Conservation (phyloP, 768 basidiomycete genomes). For the Tricholoma sp. region DNA sequence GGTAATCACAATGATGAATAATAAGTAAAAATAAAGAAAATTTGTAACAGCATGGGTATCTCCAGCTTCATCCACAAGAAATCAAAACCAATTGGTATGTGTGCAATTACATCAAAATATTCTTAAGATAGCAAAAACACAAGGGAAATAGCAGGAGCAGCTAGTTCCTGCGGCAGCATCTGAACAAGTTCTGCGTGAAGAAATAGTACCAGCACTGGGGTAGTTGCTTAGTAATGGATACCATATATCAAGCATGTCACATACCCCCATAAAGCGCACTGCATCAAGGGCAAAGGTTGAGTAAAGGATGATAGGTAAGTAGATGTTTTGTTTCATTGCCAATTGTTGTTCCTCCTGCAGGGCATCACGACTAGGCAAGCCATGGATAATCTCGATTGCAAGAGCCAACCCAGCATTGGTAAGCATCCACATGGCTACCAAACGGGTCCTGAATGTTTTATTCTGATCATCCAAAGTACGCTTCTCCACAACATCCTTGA, state of each 20-base stretch:
- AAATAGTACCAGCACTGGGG: slow-evolving; percentile 75
- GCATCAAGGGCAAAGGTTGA: slow-evolving; percentile 70
- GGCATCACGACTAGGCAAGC: slow-evolving; percentile 38
- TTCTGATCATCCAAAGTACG: slow-evolving; percentile 87
- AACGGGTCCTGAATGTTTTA: slow-evolving; percentile 87
- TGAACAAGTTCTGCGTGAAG: slow-evolving; percentile 79
- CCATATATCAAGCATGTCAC: slow-evolving; percentile 22
- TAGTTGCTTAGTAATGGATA: neutral
- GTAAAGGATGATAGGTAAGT: slow-evolving; percentile 76
- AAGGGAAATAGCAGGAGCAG: neutral
- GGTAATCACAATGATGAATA: too few species aligned
- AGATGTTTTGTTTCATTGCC: slow-evolving; percentile 42
- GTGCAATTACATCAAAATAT: neutral
- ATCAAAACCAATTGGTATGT: neutral
- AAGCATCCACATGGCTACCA: slow-evolving; percentile 79
- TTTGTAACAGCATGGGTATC: too few species aligned
- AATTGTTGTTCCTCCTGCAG: slow-evolving; percentile 36
- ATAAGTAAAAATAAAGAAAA: too few species aligned
- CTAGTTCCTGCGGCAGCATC: slow-evolving; percentile 73
- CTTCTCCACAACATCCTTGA: slow-evolving; percentile 64
- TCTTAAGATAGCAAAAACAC: too few species aligned
- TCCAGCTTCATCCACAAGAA: neutral
- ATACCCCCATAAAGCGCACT: slow-evolving; percentile 72
- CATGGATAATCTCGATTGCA: slow-evolving; percentile 72
- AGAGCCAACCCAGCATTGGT: slow-evolving; percentile 66